Evolutionary conservation across 441 rosid genomes (phyloP).

Genomic region (Populus hybrid): DNA sequence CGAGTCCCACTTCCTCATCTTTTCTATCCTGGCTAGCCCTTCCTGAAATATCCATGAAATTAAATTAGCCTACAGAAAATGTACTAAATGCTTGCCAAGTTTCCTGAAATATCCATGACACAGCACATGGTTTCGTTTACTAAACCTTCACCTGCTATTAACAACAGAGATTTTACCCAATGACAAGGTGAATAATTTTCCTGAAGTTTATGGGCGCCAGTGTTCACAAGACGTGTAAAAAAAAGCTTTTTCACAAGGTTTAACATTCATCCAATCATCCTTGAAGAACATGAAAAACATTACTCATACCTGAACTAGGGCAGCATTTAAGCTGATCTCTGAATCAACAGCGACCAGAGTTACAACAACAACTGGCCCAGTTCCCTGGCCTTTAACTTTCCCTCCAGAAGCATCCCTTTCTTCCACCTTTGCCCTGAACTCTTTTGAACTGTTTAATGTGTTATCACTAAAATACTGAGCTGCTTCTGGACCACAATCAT

Average conservation of each 20-base stretch:
- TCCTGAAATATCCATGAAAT: slow-evolving; percentile 45
- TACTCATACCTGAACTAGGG: slow-evolving; percentile 71
- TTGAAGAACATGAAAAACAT: neutral
- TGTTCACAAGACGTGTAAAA: neutral
- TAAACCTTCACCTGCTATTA: neutral
- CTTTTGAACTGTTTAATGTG: slow-evolving; percentile 56
- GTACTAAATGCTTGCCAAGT: neutral
- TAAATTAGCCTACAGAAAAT: neutral
- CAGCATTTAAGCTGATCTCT: slow-evolving; percentile 81
- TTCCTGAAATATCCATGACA: neutral
- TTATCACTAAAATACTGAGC: slow-evolving; percentile 66
- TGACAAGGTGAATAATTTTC: neutral
- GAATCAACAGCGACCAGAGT: slow-evolving; percentile 77
- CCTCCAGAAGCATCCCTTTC: slow-evolving; percentile 89
- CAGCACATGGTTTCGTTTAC: neutral
- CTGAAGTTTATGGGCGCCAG: neutral
- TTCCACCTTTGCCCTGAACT: slow-evolving; percentile 76
- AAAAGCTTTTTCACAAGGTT: neutral
- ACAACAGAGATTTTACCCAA: neutral
- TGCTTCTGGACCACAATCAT: slow-evolving; percentile 83
- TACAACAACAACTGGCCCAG: slow-evolving; percentile 66
- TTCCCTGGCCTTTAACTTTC: slow-evolving; percentile 91
- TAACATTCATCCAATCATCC: neutral
- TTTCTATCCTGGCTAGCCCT: slow-evolving; percentile 88
- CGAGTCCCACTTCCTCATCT: slow-evolving; percentile 73